phyloP scores from a whole-genome alignment of 495 filamentous ascomycete species.

The Amphirosellinia nigrospora region DNA sequence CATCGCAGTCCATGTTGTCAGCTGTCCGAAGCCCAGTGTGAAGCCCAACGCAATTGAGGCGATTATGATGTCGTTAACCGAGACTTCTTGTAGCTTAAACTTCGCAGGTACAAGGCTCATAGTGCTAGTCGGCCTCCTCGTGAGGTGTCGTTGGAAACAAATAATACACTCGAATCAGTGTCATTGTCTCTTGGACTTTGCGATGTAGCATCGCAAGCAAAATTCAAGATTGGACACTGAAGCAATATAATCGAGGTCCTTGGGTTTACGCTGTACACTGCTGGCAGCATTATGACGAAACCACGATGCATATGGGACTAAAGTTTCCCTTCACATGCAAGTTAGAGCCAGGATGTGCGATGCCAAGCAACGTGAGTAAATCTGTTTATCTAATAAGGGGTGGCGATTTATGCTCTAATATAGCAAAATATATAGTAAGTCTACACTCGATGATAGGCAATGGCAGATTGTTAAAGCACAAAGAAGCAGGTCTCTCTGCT shows the following conservation, averaged over 20 bases:
- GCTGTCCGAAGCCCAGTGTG: constrained; percentile 49
- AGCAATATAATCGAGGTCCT: background rate
- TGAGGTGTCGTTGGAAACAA: background rate
- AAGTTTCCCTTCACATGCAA: background rate
- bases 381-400: background rate
- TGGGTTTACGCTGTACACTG: background rate
- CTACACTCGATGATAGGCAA: background rate
- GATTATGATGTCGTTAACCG: constrained; percentile 37
- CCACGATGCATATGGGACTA: background rate
- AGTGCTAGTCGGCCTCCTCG: background rate
- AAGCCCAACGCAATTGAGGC: constrained; percentile 49
- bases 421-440: background rate
- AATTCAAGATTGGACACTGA: background rate
- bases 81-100: constrained; percentile 30
- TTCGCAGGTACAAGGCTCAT: constrained; percentile 6
- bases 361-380: background rate
- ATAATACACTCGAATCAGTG: background rate
- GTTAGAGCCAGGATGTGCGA: background rate
- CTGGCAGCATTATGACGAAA: background rate
- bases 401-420: background rate
- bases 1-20: constrained; percentile 48
- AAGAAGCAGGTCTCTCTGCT: background rate
- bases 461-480: background rate
- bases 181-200: background rate
- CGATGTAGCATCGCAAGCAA: background rate